Evolutionary conservation across 306 rosid genomes (phyloP).

Genomic region (Dryas alaskensis): DNA sequence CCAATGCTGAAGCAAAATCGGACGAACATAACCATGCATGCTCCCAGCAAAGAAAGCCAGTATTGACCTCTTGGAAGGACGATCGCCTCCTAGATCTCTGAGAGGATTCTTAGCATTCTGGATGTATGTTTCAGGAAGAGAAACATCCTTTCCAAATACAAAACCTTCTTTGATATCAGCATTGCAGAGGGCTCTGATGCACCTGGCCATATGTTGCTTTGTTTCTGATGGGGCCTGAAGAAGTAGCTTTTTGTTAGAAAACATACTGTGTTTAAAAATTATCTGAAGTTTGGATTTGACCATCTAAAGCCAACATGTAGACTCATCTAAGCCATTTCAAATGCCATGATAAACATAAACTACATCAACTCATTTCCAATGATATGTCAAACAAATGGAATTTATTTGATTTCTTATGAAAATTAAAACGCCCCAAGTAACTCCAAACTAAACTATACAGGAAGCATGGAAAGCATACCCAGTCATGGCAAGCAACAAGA

Average conservation of each 20-base stretch:
- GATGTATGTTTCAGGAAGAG: constrained; percentile 87
- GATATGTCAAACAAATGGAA: not conserved
- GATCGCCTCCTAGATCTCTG: constrained; percentile 66
- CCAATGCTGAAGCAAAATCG: constrained; percentile 69
- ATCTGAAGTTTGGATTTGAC: no score
- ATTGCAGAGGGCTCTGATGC: constrained; percentile 91
- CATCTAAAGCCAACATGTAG: no score
- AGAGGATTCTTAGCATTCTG: constrained; percentile 53
- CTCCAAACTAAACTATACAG: not conserved
- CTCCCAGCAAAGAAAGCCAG: constrained; percentile 88
- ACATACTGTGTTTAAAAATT: not conserved
- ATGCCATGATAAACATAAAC: not conserved
- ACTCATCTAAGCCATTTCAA: not conserved
- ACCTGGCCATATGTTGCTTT: constrained; percentile 51
- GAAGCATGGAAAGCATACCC: constrained; percentile 60
- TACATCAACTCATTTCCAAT: not conserved
- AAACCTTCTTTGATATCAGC: constrained; percentile 84
- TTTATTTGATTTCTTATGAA: not conserved
- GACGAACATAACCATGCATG: constrained; percentile 79
- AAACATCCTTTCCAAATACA: constrained; percentile 80
- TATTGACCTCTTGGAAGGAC: constrained; percentile 62
- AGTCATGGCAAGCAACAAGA: constrained; percentile 96
- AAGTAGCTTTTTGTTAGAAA: constrained; percentile 31
- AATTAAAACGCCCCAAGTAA: not conserved
- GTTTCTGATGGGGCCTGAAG: constrained; percentile 91